These are phyloP conservation scores for Sugiyamaella xylanicola DNA, from an alignment of 1,139 yeast species.

Conservation along the genomic window DNA sequence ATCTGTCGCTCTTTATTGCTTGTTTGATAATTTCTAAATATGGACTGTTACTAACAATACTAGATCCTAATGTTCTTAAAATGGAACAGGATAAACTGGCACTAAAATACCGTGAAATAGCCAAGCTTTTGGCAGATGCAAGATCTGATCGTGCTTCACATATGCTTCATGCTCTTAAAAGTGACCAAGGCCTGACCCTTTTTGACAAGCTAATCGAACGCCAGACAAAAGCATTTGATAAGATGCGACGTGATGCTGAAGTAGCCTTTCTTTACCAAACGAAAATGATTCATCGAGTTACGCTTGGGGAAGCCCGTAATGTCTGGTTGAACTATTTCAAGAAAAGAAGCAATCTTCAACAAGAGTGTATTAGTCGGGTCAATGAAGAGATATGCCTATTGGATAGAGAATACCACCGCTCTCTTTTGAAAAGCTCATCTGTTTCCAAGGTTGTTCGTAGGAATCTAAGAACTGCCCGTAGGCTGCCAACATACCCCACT, in stretches of 20 bases:
- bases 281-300: constrained; percentile 31
- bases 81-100: constrained; percentile 37
- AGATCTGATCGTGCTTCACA: constrained; percentile 36
- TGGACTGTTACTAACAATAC: no score
- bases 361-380: constrained; percentile 29
- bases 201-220: constrained; percentile 31
- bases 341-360: constrained; percentile 32
- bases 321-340: constrained; percentile 39
- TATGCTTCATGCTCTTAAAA: constrained; percentile 35
- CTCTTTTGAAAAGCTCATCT: constrained; percentile 18
- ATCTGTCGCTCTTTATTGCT: no score
- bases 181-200: constrained; percentile 30
- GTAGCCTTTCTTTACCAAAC: constrained; percentile 31
- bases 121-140: constrained; percentile 36
- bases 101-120: constrained; percentile 35
- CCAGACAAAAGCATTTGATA: constrained; percentile 32
- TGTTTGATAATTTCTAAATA: no score
- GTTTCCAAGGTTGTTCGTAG: constrained; percentile 19
- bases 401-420: constrained; percentile 32
- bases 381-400: constrained; percentile 30
- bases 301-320: constrained; percentile 36
- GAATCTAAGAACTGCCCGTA: constrained; percentile 25
- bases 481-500: constrained; percentile 21
- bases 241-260: constrained; percentile 26
- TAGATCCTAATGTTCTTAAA: constrained; percentile 23